Evolutionary conservation across 2,329 filamentous ascomycete genomes (phyloP).

Genomic region (Pseudogymnoascus sp.): DNA sequence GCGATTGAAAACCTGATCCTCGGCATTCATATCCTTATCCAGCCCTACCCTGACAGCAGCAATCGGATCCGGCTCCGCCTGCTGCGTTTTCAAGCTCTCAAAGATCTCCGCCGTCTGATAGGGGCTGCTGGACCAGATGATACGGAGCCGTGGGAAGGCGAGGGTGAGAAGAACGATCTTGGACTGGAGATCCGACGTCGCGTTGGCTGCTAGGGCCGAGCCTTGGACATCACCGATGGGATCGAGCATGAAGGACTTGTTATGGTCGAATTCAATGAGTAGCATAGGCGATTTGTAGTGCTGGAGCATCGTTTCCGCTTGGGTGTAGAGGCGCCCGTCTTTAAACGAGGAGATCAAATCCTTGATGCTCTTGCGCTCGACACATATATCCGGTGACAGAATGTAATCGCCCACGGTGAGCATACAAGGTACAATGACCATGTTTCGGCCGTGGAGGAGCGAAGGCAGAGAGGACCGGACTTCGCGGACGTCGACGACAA

Average conservation of each 20-base stretch:
- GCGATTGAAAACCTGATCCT: constrained; percentile 68
- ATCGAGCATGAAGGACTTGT: constrained; percentile 93
- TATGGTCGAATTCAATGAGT: constrained; percentile 94
- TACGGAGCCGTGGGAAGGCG: constrained; percentile 78
- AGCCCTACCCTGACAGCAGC: constrained; percentile 78
- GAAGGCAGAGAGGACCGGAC: constrained; percentile 90
- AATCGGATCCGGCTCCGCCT: constrained; percentile 83
- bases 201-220: constrained; percentile 51
- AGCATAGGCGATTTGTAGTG: constrained; percentile 87
- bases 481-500: constrained; percentile 92
- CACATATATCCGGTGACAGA: constrained; percentile 79
- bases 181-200: constrained; percentile 72
- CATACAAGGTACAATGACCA: constrained; percentile 88
- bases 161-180: constrained; percentile 89
- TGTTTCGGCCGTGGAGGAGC: constrained; percentile 78
- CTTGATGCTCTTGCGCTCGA: constrained; percentile 88
- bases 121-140: constrained; percentile 89
- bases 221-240: constrained; percentile 61
- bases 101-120: constrained; percentile 98
- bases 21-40: constrained; percentile 51
- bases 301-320: constrained; percentile 88
- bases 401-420: constrained; percentile 96
- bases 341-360: constrained; percentile 89
- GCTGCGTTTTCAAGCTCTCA: constrained; percentile 80
- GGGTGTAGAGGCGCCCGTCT: constrained; percentile 83